Percentiles rank a stretch among this genome's conserved stretches.
phyloP scores from a whole-genome alignment of 2,329 filamentous ascomycete genomes.

The Verticillium nonalfalfae region DNA sequence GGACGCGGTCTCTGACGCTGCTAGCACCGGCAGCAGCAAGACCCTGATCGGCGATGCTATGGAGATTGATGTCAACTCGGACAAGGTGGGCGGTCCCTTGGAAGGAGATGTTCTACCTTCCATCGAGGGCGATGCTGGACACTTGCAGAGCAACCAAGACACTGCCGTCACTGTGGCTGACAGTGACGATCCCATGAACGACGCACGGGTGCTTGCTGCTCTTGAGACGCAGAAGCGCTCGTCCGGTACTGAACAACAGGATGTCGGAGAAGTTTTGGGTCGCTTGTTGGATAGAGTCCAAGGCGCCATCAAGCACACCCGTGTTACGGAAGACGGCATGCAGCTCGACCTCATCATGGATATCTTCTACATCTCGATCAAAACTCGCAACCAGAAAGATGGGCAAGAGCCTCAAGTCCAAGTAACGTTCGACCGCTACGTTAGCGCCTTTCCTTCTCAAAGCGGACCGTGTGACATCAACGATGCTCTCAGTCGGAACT shows the following conservation, averaged over 20 bases:
- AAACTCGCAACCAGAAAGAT: constrained; percentile 36
- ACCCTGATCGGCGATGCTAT: constrained; percentile 38
- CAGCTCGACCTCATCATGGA: constrained; percentile 77
- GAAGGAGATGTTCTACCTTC: background rate
- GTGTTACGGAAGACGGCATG: constrained; percentile 59
- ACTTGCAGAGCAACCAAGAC: constrained; percentile 11
- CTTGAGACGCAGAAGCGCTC: constrained; percentile 38
- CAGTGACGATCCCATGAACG: constrained; percentile 19
- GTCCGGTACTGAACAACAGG: constrained; percentile 69
- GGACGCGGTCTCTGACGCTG: constrained; percentile 28
- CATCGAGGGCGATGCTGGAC: background rate
- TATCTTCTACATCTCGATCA: constrained; percentile 52
- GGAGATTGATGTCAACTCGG: constrained; percentile 10
- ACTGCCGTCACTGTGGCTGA: constrained; percentile 24
- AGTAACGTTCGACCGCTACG: constrained; percentile 53
- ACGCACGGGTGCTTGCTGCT: constrained; percentile 37
- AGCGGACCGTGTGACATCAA: constrained; percentile 60
- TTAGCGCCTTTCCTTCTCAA: constrained; percentile 52
- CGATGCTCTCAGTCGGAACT: constrained; percentile 76
- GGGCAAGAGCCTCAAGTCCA: constrained; percentile 8
- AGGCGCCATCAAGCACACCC: constrained; percentile 72
- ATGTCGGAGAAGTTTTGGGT: constrained; percentile 92
- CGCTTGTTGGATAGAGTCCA: constrained; percentile 89
- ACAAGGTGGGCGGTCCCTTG: background rate
- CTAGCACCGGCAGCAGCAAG: constrained; percentile 43